Evolutionary conservation across 2,329 filamentous ascomycete genomes (phyloP).

Genomic region (Hysterium pulicare): DNA sequence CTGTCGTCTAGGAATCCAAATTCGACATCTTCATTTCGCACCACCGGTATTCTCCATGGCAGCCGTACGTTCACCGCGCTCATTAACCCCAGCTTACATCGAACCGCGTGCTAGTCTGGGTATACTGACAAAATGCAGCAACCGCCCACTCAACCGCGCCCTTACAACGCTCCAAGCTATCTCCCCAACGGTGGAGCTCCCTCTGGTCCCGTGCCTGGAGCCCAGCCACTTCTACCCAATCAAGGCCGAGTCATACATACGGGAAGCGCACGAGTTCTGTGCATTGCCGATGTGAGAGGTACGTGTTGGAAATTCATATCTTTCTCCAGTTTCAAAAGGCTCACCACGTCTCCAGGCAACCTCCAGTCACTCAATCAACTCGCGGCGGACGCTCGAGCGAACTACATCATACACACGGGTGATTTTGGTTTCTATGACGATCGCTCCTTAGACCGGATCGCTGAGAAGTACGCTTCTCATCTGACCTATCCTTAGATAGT

Average conservation of each 20-base stretch:
- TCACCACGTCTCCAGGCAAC: conserved; percentile 64
- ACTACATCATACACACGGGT: conserved; percentile 97
- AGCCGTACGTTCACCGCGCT: conserved; percentile 11
- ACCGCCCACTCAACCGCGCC: conserved; percentile 50
- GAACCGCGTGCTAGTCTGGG: not conserved
- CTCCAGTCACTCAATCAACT: conserved; percentile 93
- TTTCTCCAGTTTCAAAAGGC: conserved; percentile 7
- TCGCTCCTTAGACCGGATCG: conserved; percentile 91
- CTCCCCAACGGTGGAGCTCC: conserved; percentile 46
- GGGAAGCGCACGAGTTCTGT: conserved; percentile 48
- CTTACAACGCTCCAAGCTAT: conserved; percentile 47
- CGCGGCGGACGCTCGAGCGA: conserved; percentile 87
- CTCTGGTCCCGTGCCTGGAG: conserved; percentile 43
- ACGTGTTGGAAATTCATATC: conserved; percentile 5
- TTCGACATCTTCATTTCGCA: conserved; percentile 5
- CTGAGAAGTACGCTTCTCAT: conserved; percentile 81
- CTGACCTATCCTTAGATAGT: no score
- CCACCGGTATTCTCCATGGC: conserved; percentile 11
- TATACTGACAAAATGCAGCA: conserved; percentile 39
- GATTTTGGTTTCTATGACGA: conserved; percentile 99
- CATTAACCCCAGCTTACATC: not conserved
- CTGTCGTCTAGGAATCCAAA: conserved; percentile 3
- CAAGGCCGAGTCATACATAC: conserved; percentile 52
- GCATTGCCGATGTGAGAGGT: conserved; percentile 54
- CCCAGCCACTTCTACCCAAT: conserved; percentile 49